Evolutionary conservation across 2,329 filamentous ascomycete species (phyloP).

Genomic region (Xylaria sp.): DNA sequence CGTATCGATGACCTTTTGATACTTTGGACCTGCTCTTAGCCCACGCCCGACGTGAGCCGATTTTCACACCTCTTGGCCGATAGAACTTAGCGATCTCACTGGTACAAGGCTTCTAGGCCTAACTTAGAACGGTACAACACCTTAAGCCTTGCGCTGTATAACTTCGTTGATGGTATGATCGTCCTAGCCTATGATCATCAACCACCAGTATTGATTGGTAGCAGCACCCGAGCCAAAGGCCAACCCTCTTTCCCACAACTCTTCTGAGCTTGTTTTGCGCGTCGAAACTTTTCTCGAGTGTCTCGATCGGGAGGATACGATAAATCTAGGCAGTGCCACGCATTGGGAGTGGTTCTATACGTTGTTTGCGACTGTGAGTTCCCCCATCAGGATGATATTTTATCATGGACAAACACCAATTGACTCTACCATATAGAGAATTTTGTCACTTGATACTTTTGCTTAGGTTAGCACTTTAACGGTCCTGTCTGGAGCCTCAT

Average conservation of each 20-base stretch:
- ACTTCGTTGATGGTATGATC: background rate
- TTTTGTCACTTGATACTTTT: background rate
- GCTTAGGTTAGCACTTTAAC: background rate
- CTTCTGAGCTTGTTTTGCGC: background rate
- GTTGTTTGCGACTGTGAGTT: background rate
- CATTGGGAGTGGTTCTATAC: background rate
- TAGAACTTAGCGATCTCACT: background rate
- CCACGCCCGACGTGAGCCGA: constrained; percentile 7
- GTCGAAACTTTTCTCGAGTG: background rate
- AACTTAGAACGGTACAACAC: background rate
- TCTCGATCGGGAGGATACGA: background rate
- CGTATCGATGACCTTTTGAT: background rate
- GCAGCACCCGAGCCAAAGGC: background rate
- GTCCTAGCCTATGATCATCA: background rate
- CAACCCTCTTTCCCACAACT: background rate
- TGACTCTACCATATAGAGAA: background rate
- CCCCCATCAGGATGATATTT: background rate
- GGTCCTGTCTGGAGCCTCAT: background rate
- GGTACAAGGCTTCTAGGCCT: background rate
- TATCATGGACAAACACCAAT: background rate
- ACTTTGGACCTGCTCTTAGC: constrained; percentile 2
- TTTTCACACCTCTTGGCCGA: background rate
- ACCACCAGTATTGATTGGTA: background rate
- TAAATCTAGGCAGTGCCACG: background rate
- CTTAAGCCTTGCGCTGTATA: constrained; percentile 1